Base-by-base conservation (phyloP, 148 eudicot genomes). In the Vaccinium macrocarpon region DNA sequence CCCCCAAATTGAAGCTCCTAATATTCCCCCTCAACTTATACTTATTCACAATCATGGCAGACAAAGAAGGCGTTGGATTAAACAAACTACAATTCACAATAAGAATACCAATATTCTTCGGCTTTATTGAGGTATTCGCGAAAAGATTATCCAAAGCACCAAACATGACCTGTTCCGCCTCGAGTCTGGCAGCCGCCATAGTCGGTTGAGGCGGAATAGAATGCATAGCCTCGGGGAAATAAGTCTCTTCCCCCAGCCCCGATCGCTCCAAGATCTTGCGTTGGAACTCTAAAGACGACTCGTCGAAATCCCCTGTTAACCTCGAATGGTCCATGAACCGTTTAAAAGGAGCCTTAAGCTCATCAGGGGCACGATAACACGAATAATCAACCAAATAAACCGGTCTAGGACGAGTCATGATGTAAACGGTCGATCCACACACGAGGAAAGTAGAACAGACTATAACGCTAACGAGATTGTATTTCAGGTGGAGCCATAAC, bases 1-100 rank as follows among this genome's bases (percentile, higher is more conserved):
- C 91, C 50, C 87, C 89, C 59, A 89, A 84, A 62, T 89, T 89
- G 57, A 80, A 89, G 79, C 88, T 88, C 70, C 48, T 76, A 13
- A 88, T 86, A 81, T 84, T 84, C 15, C 82, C 85, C 84, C 86
- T 83, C 62, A 89, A 64, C 68, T 89, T 89, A 81, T 89, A 89
- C 84, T 87, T 87, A 42, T 89, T 89, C 19, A 89, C 83, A 77
- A 89, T 89, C 89, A 87, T 89, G 15, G 89, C 87, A 59, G 90
- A 87, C 9, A 89, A 49, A 14, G 90, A 89, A 23, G 90, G 90
- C 3, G 89, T 89, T 0, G 91, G 91, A 75, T 84, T 84, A 78
- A 85, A 87, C 78, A 87, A 80, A 68, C 89, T 84, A 82, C 91
- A 85, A 83, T 89, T 89, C 55, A 89, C 91, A 61, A 89, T 89